A percentile compares a stretch with the other conserved stretches of the same genome.
phyloP scores from a whole-genome alignment of 2,329 filamentous ascomycete species.

The Aspergillus arachidicola region DNA sequence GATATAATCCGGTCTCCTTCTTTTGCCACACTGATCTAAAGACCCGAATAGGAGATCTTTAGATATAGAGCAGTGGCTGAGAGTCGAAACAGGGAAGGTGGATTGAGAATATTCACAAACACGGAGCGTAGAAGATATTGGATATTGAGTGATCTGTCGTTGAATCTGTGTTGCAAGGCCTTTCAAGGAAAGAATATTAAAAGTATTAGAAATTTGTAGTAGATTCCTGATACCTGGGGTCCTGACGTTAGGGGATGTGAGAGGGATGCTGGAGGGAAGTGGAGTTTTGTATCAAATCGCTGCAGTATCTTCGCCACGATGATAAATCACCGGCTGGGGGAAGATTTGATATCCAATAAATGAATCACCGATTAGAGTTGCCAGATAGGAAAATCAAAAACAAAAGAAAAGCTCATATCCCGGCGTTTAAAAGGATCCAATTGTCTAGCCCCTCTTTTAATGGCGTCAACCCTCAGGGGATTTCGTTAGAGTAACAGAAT shows the following conservation, averaged over 20 bases:
- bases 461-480: slow-evolving; percentile 7
- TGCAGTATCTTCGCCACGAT: slow-evolving; percentile 12
- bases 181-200: slow-evolving; percentile 13
- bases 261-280: slow-evolving; percentile 4
- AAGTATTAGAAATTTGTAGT: background rate
- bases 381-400: slow-evolving; percentile 4
- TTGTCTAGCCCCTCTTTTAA: slow-evolving; percentile 4
- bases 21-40: slow-evolving; percentile 7
- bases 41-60: slow-evolving; percentile 6
- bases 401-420: background rate
- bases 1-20: background rate
- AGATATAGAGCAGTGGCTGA: slow-evolving; percentile 20
- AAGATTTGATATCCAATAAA: slow-evolving; percentile 11
- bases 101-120: slow-evolving; percentile 14
- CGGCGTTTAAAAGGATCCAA: slow-evolving; percentile 1
- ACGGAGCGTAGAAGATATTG: slow-evolving; percentile 11
- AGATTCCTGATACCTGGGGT: background rate
- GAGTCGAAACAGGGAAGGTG: slow-evolving; percentile 9
- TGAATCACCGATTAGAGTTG: slow-evolving; percentile 9
- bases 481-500: slow-evolving; percentile 12
- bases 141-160: slow-evolving; percentile 17
- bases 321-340: slow-evolving; percentile 12
- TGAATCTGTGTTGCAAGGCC: slow-evolving; percentile 19
- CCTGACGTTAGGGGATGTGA: slow-evolving; percentile 1
- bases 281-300: slow-evolving; percentile 21